A percentile compares a stretch with the other conserved stretches of the same genome.
Conservation (phyloP, 176 grass and related monocot genomes). For the Hsuehochloa calcarea region DNA sequence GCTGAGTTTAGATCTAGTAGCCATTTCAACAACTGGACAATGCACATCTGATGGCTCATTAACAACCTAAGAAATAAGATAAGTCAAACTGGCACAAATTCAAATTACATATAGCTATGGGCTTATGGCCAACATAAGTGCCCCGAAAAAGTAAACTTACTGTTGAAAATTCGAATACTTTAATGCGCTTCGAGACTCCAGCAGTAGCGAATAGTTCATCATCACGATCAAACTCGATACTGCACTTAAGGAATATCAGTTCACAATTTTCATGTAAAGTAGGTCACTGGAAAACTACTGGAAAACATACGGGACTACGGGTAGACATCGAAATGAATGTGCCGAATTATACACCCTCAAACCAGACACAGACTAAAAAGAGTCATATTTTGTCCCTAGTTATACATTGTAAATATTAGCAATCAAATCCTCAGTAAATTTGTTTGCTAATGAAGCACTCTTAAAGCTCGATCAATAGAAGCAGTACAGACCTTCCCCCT, state of each 20-base stretch:
- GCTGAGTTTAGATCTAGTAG: conserved; percentile 94
- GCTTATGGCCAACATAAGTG: not conserved
- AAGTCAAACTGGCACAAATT: conserved; percentile 11
- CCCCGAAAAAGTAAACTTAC: conserved; percentile 45
- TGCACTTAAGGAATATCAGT: conserved; percentile 45
- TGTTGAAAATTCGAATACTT: conserved; percentile 95
- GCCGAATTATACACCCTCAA: conserved; percentile 7
- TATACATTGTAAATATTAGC: not conserved
- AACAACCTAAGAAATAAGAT: conserved; percentile 60
- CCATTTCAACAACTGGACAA: conserved; percentile 96
- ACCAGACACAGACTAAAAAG: not conserved
- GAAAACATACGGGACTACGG: not conserved
- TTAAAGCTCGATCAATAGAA: not conserved
- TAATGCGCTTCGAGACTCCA: conserved; percentile 97
- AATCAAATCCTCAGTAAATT: not conserved
- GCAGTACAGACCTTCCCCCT: not conserved
- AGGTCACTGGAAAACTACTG: not conserved
- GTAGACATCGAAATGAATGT: not conserved
- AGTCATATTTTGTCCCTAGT: not conserved
- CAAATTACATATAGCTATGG: not conserved
- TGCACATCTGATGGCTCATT: conserved; percentile 90
- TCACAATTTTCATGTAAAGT: not conserved
- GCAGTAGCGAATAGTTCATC: conserved; percentile 97
- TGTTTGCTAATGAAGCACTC: not conserved
- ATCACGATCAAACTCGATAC: conserved; percentile 98